These are phyloP conservation scores for Hyphopichia homilentoma DNA, from an alignment of 805 yeast species.

Conservation along the genomic window DNA sequence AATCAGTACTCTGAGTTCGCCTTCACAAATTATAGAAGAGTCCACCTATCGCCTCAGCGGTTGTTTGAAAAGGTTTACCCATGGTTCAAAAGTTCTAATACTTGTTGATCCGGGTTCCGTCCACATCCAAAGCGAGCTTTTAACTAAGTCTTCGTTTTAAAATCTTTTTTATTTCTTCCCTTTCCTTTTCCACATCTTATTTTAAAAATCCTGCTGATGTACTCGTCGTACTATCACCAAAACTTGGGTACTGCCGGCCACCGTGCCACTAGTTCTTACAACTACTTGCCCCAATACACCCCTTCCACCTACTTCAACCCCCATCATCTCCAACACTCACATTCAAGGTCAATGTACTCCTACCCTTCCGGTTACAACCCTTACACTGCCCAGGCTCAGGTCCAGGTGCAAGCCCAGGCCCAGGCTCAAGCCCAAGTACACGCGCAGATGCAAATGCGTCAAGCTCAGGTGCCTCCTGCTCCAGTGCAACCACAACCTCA, in stretches of 20 bases:
- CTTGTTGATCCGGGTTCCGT: neutral
- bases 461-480: constrained; percentile 5
- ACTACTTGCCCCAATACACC: constrained; percentile 18
- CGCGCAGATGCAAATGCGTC: constrained; percentile 1
- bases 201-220: constrained; percentile 1
- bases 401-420: constrained; percentile 6
- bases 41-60: no score
- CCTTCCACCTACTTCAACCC: constrained; percentile 8
- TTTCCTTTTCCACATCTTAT: neutral
- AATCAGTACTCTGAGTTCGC: neutral
- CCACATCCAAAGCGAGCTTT: constrained; percentile 33
- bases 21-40: neutral
- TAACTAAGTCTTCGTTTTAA: constrained; percentile 34
- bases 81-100: no score
- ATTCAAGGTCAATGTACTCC: constrained; percentile 10
- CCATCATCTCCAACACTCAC: constrained; percentile 8
- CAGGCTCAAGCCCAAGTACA: constrained; percentile 5
- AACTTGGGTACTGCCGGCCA: constrained; percentile 38
- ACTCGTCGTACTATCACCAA: constrained; percentile 14
- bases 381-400: constrained; percentile 4
- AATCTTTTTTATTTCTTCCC: constrained; percentile 1
- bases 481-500: constrained; percentile 6
- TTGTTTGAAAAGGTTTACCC: no score
- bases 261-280: constrained; percentile 26
- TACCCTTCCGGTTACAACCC: constrained; percentile 4